Percentiles rank a stretch among this genome's conserved stretches.
These are phyloP conservation scores for Acacia pycnantha DNA, from an alignment of 331 rosid species.

Conservation along the genomic window DNA sequence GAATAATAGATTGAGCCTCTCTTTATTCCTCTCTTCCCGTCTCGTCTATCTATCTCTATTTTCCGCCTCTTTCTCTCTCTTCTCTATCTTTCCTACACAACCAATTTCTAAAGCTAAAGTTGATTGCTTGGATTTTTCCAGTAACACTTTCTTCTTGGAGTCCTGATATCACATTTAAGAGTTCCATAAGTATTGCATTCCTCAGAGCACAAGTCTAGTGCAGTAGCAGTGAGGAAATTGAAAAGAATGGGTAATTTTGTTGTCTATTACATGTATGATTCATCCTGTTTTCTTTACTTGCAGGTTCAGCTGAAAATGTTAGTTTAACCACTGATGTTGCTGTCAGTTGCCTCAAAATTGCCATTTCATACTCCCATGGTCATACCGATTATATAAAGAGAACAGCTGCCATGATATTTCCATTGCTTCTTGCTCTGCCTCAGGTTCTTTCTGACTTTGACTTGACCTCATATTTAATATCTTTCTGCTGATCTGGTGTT, in stretches of 20 bases:
- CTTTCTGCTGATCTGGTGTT: background rate
- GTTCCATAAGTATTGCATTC: background rate
- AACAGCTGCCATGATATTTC: constrained; percentile 65
- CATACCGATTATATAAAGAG: constrained; percentile 38
- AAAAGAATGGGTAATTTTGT: background rate
- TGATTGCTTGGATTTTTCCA: background rate
- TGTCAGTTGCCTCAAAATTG: constrained; percentile 56
- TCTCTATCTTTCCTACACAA: background rate
- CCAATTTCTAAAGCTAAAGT: background rate
- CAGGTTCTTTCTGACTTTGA: constrained; percentile 55
- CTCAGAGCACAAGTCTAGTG: background rate
- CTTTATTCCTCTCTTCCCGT: background rate
- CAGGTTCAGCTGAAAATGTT: constrained; percentile 60
- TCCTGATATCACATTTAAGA: background rate
- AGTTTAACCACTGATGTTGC: constrained; percentile 62
- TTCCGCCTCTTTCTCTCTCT: background rate
- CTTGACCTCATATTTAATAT: constrained; percentile 18
- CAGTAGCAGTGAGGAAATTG: background rate
- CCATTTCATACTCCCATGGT: constrained; percentile 39
- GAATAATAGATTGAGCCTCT: background rate
- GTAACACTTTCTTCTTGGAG: background rate
- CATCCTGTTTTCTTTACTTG: constrained; percentile 15
- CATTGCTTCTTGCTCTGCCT: constrained; percentile 69
- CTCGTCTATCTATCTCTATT: background rate
- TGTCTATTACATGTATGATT: background rate